Conservation (phyloP, 192 early-diverging fungal species). For the Backusella tuberculispora region DNA sequence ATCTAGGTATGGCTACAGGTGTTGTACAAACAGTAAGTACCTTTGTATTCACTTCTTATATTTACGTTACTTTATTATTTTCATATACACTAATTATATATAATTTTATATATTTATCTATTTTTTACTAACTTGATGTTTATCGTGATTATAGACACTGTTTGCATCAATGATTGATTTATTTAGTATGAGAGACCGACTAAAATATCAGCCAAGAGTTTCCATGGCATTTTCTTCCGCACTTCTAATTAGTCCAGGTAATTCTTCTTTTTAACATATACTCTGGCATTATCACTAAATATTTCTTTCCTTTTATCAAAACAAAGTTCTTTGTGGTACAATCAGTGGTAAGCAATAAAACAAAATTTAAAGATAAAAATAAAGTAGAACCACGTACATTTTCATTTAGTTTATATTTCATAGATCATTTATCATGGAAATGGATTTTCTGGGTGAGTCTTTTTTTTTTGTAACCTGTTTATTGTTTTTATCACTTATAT, state of each 20-base stretch:
- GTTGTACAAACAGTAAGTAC: no score
- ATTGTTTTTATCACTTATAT: no score
- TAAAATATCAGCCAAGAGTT: neutral
- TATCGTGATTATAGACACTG: neutral
- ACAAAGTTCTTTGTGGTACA: neutral
- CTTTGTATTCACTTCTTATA: no score
- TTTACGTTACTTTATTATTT: no score
- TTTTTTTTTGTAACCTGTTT: neutral
- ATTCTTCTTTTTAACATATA: no score
- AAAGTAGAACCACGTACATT: neutral
- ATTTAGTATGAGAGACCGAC: neutral
- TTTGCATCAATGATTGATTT: neutral
- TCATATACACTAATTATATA: no score
- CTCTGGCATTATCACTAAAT: neutral
- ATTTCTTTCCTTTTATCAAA: no score
- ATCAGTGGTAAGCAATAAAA: neutral
- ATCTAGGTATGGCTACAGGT: no score
- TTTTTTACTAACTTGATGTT: no score
- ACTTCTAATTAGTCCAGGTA: neutral
- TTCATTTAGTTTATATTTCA: neutral
- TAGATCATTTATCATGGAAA: slow-evolving; percentile 8
- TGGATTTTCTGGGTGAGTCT: neutral
- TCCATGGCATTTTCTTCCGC: neutral
- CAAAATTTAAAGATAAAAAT: neutral
- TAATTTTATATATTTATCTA: neutral